Evolutionary conservation across 352 stramenopile species (phyloP).

Genomic region (Phytophthora constricta): DNA sequence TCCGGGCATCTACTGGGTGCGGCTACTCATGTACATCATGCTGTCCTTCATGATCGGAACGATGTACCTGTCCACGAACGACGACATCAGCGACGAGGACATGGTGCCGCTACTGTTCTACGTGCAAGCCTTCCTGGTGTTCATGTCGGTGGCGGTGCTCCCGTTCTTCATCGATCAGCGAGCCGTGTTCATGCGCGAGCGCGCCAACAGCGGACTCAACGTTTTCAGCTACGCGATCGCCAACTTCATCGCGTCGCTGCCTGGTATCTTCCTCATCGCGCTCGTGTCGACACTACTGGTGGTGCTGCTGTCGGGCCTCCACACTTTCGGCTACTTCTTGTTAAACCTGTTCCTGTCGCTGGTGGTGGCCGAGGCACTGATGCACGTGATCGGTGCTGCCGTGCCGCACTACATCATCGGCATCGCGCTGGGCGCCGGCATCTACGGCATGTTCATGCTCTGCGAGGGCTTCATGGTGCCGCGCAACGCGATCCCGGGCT

Average conservation of each 20-base stretch:
- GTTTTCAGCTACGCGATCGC: slow-evolving; percentile 61
- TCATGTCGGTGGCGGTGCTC: slow-evolving; percentile 84
- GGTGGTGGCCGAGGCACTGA: slow-evolving; percentile 68
- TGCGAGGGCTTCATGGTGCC: slow-evolving; percentile 77
- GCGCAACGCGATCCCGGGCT: slow-evolving; percentile 46
- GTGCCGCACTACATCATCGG: slow-evolving; percentile 80
- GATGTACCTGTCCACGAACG: slow-evolving; percentile 53
- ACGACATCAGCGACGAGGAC: slow-evolving; percentile 16
- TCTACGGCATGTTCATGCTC: slow-evolving; percentile 81
- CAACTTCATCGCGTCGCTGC: slow-evolving; percentile 64
- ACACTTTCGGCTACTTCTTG: slow-evolving; percentile 57
- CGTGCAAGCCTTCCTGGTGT: slow-evolving; percentile 85
- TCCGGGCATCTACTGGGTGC: slow-evolving; percentile 66
- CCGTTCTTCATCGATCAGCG: slow-evolving; percentile 82
- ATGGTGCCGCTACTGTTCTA: slow-evolving; percentile 79
- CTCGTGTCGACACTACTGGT: slow-evolving; percentile 52
- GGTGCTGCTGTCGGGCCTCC: slow-evolving; percentile 40
- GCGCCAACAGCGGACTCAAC: background rate
- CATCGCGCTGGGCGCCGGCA: slow-evolving; percentile 63
- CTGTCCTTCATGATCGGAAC: slow-evolving; percentile 65
- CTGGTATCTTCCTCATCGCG: slow-evolving; percentile 59
- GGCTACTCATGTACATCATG: slow-evolving; percentile 68
- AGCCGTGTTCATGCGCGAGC: slow-evolving; percentile 78
- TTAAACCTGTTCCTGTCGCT: slow-evolving; percentile 69
- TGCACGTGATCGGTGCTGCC: slow-evolving; percentile 64